A percentile compares a stretch with the other conserved stretches of the same genome.
phyloP scores from a whole-genome alignment of 768 basidiomycete species.

The Mycena leptocephala region DNA sequence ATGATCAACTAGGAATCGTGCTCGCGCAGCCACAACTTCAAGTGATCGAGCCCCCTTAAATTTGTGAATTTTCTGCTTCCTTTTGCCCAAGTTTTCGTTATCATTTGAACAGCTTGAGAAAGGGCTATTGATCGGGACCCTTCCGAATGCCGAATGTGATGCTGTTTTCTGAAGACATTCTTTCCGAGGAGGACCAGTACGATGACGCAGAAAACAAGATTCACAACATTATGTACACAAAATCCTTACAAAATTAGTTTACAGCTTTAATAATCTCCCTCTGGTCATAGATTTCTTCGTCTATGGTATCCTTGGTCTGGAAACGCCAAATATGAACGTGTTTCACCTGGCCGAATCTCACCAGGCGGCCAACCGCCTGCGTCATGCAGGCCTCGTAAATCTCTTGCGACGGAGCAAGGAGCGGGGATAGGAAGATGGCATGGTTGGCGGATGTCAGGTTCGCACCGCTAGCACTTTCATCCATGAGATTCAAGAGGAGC shows the following conservation, averaged over 20 bases:
- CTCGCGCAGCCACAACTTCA: too few species aligned
- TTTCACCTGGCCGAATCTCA: constrained; percentile 88
- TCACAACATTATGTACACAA: neutral
- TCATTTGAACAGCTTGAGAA: too few species aligned
- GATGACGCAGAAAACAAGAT: neutral
- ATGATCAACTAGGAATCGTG: too few species aligned
- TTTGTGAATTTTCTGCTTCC: too few species aligned
- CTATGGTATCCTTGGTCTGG: constrained; percentile 90
- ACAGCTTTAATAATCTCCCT: constrained; percentile 44
- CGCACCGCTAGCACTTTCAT: constrained; percentile 94
- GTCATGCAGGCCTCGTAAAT: constrained; percentile 90
- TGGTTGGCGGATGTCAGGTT: constrained; percentile 96
- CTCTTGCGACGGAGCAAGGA: constrained; percentile 87
- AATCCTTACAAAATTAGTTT: neutral
- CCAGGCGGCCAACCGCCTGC: constrained; percentile 87
- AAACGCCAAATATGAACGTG: constrained; percentile 89
- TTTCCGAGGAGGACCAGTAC: too few species aligned
- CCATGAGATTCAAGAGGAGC: constrained; percentile 92
- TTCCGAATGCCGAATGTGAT: neutral
- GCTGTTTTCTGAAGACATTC: neutral
- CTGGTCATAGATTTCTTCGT: constrained; percentile 86
- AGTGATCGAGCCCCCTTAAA: too few species aligned
- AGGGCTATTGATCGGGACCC: too few species aligned
- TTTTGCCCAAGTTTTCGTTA: too few species aligned
- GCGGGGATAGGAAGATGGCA: constrained; percentile 94